phyloP scores from a whole-genome alignment of 208 protist species.

The Leishmania tropica region DNA sequence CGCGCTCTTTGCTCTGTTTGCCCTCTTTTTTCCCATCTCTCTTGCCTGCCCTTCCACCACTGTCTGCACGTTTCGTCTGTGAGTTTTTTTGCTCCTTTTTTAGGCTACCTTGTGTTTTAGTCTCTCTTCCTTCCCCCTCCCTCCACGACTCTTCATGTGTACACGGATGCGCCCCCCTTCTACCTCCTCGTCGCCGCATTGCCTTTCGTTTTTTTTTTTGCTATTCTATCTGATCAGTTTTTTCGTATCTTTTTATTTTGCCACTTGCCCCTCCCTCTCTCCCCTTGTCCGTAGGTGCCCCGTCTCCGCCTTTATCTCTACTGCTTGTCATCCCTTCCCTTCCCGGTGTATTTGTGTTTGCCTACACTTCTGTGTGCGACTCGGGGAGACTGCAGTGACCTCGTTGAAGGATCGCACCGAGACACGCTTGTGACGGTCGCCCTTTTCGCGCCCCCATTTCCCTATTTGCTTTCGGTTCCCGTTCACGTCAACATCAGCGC shows the following conservation, averaged over 20 bases:
- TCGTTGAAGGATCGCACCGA: background rate
- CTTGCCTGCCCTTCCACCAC: background rate
- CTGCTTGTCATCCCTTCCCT: background rate
- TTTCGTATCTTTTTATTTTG: background rate
- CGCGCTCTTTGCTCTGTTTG: background rate
- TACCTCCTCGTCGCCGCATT: background rate
- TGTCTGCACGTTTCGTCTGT: background rate
- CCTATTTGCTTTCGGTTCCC: too few species aligned
- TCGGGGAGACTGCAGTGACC: background rate
- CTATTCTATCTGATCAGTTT: background rate
- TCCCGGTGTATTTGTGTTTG: background rate
- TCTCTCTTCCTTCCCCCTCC: background rate
- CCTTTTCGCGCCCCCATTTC: background rate
- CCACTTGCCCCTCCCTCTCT: background rate
- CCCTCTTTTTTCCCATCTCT: background rate
- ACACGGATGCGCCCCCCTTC: background rate
- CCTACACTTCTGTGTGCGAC: background rate
- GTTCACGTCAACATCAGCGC: background rate
- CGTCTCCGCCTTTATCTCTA: background rate
- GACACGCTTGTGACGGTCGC: background rate
- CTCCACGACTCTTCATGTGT: background rate
- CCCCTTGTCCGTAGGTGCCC: background rate
- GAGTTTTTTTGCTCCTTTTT: background rate
- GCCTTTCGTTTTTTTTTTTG: background rate
- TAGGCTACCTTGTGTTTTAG: background rate